These are phyloP conservation scores for Sphaerostilbella broomeana DNA, from an alignment of 2,329 filamentous ascomycete genomes.

Conservation along the genomic window DNA sequence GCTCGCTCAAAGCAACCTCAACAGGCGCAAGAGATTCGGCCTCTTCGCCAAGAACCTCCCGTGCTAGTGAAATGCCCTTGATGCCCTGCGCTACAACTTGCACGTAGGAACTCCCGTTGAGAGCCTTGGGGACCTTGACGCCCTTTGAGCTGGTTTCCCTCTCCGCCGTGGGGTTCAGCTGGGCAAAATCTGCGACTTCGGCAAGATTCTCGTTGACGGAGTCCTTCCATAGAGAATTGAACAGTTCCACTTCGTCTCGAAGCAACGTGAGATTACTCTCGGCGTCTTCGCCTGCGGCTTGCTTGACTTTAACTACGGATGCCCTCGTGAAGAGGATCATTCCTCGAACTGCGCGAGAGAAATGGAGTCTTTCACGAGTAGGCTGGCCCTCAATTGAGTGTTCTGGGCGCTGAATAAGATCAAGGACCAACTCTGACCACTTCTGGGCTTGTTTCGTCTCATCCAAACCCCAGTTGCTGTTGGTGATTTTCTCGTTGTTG, in stretches of 20 bases:
- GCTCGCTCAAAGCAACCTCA: conserved; percentile 29
- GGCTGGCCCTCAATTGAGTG: conserved; percentile 26
- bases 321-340: conserved; percentile 25
- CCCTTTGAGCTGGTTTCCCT: conserved; percentile 9
- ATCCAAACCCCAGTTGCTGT: conserved; percentile 27
- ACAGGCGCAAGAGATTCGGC: conserved; percentile 31
- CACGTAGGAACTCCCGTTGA: conserved; percentile 24
- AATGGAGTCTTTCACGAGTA: conserved; percentile 18
- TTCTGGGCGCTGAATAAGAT: conserved; percentile 40
- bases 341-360: conserved; percentile 25
- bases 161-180: conserved; percentile 19
- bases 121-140: conserved; percentile 6
- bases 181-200: conserved; percentile 19
- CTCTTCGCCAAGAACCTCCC: conserved; percentile 31
- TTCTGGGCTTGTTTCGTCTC: conserved; percentile 37
- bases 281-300: conserved; percentile 17
- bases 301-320: conserved; percentile 21
- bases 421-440: conserved; percentile 42
- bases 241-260: conserved; percentile 23
- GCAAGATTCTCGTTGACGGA: conserved; percentile 16
- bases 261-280: conserved; percentile 22
- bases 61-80: conserved; percentile 39
- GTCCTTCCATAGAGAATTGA: conserved; percentile 23
- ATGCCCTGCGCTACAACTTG: conserved; percentile 26
- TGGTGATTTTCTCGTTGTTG: conserved; percentile 34